Evolutionary conservation across 83 land plant species (phyloP), one percentile per base, ranked within the genome.

Genomic region (Thuja plicata): DNA sequence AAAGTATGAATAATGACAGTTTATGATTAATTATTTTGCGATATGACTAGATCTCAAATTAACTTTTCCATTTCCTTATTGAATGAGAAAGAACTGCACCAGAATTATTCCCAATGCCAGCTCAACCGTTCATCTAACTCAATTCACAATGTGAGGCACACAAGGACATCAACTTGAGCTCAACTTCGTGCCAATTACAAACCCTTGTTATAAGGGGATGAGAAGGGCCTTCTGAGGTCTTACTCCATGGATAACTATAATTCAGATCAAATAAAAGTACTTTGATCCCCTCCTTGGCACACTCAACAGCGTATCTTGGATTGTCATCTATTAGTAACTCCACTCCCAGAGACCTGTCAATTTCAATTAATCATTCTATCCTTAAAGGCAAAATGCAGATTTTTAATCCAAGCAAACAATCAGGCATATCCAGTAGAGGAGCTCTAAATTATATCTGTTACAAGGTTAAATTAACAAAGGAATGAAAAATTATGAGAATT

Each of bases 161-260:
- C 46, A 82, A 43, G 54, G 96, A 93, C 12, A 81, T 77, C 52
- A 97, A 87, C 16, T 90, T 87, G 35, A 89, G 90, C 88, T 93
- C 95, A 21, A 95, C 97, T 81, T 97, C 96, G 54, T 92, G 88
- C 99, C 99, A 97, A 86, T 94, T 93, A 74, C 91, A 90, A 89
- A 97, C 99, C 91, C 94, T 96, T 8, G 96, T 96, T 62, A 96
- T 95, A 48, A 95, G 90, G 52, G 99, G 97, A 89, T 96, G 97
- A 32, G 89, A 87, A 81, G 90, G 87, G 35, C 93, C 93, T 57
- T 88, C 89, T n/a, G 93, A 91, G 8, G 92, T 92, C 87, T 95
- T 97, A 91, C 94, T 93, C 99, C 99, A 97, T 11, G 99, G 99
- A 85, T 97, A 97, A 43, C 95, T 95, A 66, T 95, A 94, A 82